phyloP scores from a whole-genome alignment of 2,329 filamentous ascomycete species.

The Furcasterigmium sp. region DNA sequence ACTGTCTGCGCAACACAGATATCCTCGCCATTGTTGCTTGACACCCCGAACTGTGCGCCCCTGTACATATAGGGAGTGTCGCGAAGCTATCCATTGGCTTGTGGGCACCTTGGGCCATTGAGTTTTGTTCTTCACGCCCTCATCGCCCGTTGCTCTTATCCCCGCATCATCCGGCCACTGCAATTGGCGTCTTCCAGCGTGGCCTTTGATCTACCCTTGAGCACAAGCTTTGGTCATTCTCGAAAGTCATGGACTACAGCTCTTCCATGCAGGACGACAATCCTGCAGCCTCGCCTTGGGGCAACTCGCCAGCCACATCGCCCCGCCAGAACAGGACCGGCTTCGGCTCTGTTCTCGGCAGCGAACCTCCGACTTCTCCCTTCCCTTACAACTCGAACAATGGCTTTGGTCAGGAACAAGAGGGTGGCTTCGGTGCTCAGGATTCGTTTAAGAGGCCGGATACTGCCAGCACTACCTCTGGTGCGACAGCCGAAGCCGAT shows the following conservation, averaged over 20 bases:
- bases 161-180: constrained; percentile 2
- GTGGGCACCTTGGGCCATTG: neutral
- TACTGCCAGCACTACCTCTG: constrained; percentile 40
- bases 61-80: neutral
- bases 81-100: neutral
- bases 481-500: constrained; percentile 33
- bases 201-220: too few species aligned
- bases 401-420: constrained; percentile 31
- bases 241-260: constrained; percentile 49
- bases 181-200: too few species aligned
- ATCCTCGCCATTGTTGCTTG: too few species aligned
- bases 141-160: neutral
- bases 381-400: constrained; percentile 41
- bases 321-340: constrained; percentile 39
- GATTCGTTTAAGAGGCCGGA: constrained; percentile 39
- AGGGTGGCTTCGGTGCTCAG: constrained; percentile 26
- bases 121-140: neutral
- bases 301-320: constrained; percentile 45
- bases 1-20: too few species aligned
- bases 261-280: constrained; percentile 52
- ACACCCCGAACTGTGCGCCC: too few species aligned
- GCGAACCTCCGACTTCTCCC: constrained; percentile 34
- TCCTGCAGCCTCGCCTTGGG: constrained; percentile 51
- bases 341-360: constrained; percentile 33
- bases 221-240: neutral